Evolutionary conservation across 768 basidiomycete species (phyloP).

Genomic region (Tulasnella sp.): DNA sequence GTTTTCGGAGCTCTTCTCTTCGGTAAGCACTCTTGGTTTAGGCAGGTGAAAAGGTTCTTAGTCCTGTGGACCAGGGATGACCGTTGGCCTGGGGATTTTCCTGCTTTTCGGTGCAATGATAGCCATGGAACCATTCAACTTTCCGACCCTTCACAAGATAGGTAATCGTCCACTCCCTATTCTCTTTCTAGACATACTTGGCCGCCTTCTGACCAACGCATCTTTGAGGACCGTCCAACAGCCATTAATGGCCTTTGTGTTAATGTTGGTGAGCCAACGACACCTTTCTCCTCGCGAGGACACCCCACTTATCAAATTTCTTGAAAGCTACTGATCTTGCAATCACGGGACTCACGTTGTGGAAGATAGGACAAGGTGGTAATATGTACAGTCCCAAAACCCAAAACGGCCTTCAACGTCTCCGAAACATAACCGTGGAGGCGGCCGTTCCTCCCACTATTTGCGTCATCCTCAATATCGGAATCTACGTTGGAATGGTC

Average conservation of each 20-base stretch:
- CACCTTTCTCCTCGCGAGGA: background rate
- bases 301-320: background rate
- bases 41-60: background rate
- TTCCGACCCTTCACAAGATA: background rate
- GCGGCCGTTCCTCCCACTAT: slow-evolving; percentile 1
- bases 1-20: background rate
- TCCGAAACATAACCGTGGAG: background rate
- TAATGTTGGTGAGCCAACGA: background rate
- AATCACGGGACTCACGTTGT: background rate
- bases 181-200: no score
- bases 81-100: background rate
- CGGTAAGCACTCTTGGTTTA: background rate
- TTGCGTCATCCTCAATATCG: background rate
- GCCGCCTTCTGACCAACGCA: background rate
- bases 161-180: background rate
- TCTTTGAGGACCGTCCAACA: background rate
- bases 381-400: background rate
- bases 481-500: background rate
- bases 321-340: background rate
- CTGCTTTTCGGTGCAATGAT: background rate
- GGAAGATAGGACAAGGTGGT: background rate
- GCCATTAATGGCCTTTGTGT: background rate
- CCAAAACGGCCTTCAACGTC: background rate
- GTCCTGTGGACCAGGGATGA: background rate
- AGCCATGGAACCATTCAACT: background rate